Evolutionary conservation across 768 basidiomycete genomes (phyloP), one percentile per base, ranked within the genome.

Genomic region (Coprinopsis marcescibilis): DNA sequence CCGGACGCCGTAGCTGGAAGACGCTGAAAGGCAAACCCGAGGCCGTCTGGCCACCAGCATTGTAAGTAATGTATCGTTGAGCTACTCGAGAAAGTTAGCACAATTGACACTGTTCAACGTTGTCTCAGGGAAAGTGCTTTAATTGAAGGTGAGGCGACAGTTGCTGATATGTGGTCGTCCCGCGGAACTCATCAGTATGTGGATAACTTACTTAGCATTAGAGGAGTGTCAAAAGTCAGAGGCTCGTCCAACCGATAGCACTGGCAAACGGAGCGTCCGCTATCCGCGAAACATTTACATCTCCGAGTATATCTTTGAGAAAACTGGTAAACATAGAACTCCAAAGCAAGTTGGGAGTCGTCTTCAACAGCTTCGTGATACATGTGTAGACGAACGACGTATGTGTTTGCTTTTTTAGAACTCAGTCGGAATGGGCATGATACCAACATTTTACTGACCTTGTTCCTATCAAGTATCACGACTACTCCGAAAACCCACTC

Each of bases 281-380:
- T 86, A 81, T 59, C 85, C 86, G 73, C 75, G 85, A 46, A 89
- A 88, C 63, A 75, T 80, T 34, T 88, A 85, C 65, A 81, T 87
- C 50, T 84, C 85, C 46, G 81, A 87, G 49, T 80, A 82, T 59
- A 86, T 89, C 55, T 77, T 70, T 57, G 68, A 68, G 26, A 68
- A 67, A 34, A 88, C 85, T 1, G 81, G 83, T 8, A 78, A 81
- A 60, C 67, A 69, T 52, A 73, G 85, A 53, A 81, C 81, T 7
- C 75, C 85, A 10, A 87, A 87, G 60, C 85, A 87, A 65, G 84
- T 88, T 27, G 85, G 85, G 51, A 84, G 81, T 58, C 83, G 85
- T 42, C 67, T 89, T 35, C 85, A 89, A 57, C 85, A 87, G 57
- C 71, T 89, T 46, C 71, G 84, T 49, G 84, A 88, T 57, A 83